Conservation (phyloP, 2,329 filamentous ascomycete species). For the Botrytis pseudocinerea region DNA sequence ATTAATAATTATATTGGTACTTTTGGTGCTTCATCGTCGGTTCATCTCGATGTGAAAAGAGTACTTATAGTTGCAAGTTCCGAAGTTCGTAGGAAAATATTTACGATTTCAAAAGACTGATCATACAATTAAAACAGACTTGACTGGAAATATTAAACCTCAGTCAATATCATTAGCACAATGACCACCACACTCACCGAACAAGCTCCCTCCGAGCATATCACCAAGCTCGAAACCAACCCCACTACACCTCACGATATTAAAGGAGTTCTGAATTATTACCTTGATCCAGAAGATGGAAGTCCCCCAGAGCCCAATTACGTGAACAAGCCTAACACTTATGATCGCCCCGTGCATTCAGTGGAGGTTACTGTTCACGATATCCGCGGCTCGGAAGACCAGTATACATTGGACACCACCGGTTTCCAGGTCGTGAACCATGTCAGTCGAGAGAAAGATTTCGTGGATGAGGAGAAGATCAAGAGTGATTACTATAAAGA, state of each 20-base stretch:
- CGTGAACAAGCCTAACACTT: slow-evolving; percentile 20
- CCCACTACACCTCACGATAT: slow-evolving; percentile 25
- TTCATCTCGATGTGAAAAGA: not conserved
- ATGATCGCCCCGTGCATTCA: not conserved
- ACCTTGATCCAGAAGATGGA: slow-evolving; percentile 30
- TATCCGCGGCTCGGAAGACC: slow-evolving; percentile 47
- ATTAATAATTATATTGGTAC: slow-evolving; percentile 15
- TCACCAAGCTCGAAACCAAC: not conserved
- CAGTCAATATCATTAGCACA: not conserved
- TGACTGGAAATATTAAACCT: not conserved
- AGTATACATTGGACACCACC: slow-evolving; percentile 46
- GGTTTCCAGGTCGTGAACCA: slow-evolving; percentile 45
- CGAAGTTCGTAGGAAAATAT: not conserved
- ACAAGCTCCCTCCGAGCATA: slow-evolving; percentile 5
- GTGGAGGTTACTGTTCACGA: slow-evolving; percentile 42
- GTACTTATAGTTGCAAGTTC: slow-evolving; percentile 12
- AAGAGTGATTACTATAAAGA: slow-evolving; percentile 42
- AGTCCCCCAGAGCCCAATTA: slow-evolving; percentile 28
- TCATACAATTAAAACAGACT: not conserved
- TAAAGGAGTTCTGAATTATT: slow-evolving; percentile 28
- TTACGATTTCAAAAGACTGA: not conserved
- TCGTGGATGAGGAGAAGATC: slow-evolving; percentile 42
- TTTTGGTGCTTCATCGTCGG: not conserved
- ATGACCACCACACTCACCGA: slow-evolving; percentile 22
- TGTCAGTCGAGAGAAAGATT: slow-evolving; percentile 41